Conservation (phyloP, 345 rosid genomes). For the Citropsis articulata region DNA sequence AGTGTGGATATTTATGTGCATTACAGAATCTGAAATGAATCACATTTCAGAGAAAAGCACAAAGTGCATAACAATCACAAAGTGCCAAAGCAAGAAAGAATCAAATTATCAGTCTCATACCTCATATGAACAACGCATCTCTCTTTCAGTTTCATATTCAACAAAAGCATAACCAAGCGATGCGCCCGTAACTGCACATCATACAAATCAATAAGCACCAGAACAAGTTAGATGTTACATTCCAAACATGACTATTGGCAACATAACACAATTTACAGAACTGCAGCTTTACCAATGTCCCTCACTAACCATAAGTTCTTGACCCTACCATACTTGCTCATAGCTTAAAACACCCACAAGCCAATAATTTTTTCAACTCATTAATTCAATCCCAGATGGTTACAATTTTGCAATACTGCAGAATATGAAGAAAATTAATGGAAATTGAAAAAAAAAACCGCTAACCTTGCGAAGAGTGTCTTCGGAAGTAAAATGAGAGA, state of each 20-base stretch:
- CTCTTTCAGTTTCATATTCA: slow-evolving; percentile 78
- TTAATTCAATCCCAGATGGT: not conserved
- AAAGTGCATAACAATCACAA: not conserved
- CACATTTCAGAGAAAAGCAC: not conserved
- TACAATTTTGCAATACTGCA: too few species aligned
- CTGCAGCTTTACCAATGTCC: slow-evolving; percentile 59
- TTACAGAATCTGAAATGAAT: not conserved
- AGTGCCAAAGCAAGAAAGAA: not conserved
- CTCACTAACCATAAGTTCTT: slow-evolving; percentile 88
- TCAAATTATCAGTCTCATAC: slow-evolving; percentile 27
- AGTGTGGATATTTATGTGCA: not conserved
- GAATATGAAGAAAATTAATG: too few species aligned
- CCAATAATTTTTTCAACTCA: not conserved
- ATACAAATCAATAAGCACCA: not conserved
- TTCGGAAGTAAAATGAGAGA: slow-evolving; percentile 75
- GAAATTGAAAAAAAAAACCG: too few species aligned
- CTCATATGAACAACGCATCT: slow-evolving; percentile 84
- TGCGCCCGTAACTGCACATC: slow-evolving; percentile 76
- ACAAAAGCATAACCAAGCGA: slow-evolving; percentile 89
- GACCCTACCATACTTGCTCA: slow-evolving; percentile 80
- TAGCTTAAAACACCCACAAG: slow-evolving; percentile 42
- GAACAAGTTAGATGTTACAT: not conserved
- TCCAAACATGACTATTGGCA: not conserved
- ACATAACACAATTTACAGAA: not conserved
- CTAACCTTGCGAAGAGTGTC: slow-evolving; percentile 54